These are phyloP conservation scores for Pterulicium gracile DNA, from an alignment of 1,284 basidiomycete species.

Conservation along the genomic window DNA sequence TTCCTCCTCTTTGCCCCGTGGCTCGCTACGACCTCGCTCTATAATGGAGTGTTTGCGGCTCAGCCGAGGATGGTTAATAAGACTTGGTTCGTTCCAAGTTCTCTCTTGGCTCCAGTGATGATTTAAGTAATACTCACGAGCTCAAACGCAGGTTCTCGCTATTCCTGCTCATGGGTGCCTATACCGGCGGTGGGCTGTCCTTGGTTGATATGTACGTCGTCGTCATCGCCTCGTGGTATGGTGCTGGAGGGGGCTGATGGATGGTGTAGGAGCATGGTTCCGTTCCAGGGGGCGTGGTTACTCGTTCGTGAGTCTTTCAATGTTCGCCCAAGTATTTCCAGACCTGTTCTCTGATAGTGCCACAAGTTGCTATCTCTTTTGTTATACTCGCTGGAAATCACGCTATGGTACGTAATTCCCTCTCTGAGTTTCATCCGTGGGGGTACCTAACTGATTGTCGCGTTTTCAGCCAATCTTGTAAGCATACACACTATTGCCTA, in stretches of 20 bases:
- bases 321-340: neutral
- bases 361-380: conserved; percentile 33
- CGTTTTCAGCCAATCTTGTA: conserved; percentile 23
- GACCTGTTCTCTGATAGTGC: neutral
- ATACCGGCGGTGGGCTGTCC: conserved; percentile 44
- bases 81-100: conserved; percentile 29
- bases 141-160: conserved; percentile 28
- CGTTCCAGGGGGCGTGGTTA: conserved; percentile 39
- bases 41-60: conserved; percentile 32
- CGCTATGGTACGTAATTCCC: conserved; percentile 30
- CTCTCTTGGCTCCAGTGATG: neutral
- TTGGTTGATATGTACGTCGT: conserved; percentile 35
- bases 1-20: conserved; percentile 51
- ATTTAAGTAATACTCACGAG: too few relatives aligned
- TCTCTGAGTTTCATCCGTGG: conserved; percentile 21
- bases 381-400: conserved; percentile 43
- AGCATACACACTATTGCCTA: conserved; percentile 6
- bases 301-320: conserved; percentile 32
- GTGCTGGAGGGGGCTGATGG: conserved; percentile 2
- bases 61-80: conserved; percentile 37
- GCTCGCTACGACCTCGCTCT: conserved; percentile 29
- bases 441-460: conserved; percentile 16
- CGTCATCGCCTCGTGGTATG: neutral
- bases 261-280: conserved; percentile 36
- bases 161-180: conserved; percentile 39